Percentiles rank a stretch among this genome's conserved stretches.
Conservation (phyloP, 1,284 basidiomycete genomes). For the Melampsora larici-populina region DNA sequence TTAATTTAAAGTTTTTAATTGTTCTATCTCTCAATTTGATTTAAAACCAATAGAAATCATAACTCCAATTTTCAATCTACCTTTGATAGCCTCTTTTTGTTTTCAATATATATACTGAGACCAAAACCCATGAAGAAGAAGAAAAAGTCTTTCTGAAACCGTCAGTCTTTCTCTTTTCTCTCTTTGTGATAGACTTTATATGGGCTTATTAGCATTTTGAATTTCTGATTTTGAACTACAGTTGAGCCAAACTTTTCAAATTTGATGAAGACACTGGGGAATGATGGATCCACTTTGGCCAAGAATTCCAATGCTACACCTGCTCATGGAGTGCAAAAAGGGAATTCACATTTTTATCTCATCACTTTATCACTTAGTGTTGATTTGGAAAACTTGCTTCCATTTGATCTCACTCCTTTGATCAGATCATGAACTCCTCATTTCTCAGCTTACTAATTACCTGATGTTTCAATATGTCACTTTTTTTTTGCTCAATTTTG, state of each 20-base stretch:
- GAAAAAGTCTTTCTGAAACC: constrained; percentile 94
- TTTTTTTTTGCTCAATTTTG: too few species aligned
- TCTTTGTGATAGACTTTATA: background rate
- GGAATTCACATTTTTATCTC: too few species aligned
- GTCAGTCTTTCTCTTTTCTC: constrained; percentile 60
- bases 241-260: constrained; percentile 98
- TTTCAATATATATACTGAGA: constrained; percentile 65
- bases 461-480: too few species aligned
- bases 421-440: too few species aligned
- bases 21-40: background rate
- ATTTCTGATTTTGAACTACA: constrained; percentile 53
- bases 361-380: too few species aligned
- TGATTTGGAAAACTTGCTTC: too few species aligned
- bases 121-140: constrained; percentile 92
- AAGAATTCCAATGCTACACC: constrained; percentile 50
- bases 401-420: too few species aligned
- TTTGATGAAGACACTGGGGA: constrained; percentile 77
- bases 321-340: too few species aligned
- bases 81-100: background rate
- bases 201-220: constrained; percentile 11
- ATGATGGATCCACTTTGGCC: constrained; percentile 67
- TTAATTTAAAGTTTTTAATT: too few species aligned
- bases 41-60: background rate
- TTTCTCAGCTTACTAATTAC: too few species aligned
- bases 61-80: background rate